Evolutionary conservation across 2,329 filamentous ascomycete genomes (phyloP).

Genomic region (Aureobasidium uvarum): DNA sequence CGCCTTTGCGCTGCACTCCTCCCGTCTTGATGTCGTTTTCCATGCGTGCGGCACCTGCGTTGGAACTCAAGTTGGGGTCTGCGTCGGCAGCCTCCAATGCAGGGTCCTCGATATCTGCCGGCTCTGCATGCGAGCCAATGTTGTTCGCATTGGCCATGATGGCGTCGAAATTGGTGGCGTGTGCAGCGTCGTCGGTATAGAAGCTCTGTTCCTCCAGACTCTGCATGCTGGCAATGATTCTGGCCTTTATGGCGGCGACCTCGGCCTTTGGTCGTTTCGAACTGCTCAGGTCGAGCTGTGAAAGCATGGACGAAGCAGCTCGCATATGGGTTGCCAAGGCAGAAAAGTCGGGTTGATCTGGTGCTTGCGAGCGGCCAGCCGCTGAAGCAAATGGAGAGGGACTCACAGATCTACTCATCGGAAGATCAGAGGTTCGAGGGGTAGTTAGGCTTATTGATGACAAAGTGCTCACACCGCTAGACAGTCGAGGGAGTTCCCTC

Average conservation of each 20-base stretch:
- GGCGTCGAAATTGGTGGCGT: conserved; percentile 72
- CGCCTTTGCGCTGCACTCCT: conserved; percentile 74
- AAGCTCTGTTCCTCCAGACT: conserved; percentile 83
- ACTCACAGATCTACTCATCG: conserved; percentile 66
- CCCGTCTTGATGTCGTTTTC: conserved; percentile 87
- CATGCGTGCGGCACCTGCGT: conserved; percentile 77
- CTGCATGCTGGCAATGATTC: conserved; percentile 90
- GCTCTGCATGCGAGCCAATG: conserved; percentile 48
- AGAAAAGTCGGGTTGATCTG: conserved; percentile 76
- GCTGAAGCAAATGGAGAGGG: conserved; percentile 63
- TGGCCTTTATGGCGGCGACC: conserved; percentile 78
- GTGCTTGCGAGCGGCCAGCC: conserved; percentile 52
- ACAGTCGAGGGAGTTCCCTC: conserved; percentile 53
- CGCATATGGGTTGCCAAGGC: conserved; percentile 84
- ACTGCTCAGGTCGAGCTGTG: conserved; percentile 75
- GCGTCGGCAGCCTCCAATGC: conserved; percentile 42
- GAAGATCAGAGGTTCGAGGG: conserved; percentile 67
- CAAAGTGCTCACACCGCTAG: conserved; percentile 61
- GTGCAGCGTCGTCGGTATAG: conserved; percentile 64
- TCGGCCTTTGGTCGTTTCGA: conserved; percentile 77
- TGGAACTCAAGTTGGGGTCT: conserved; percentile 57
- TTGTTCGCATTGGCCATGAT: conserved; percentile 73
- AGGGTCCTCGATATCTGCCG: conserved; percentile 56
- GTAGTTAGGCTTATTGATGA: conserved; percentile 62
- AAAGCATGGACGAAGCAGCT: conserved; percentile 81